Evolutionary conservation across 208 protist genomes (phyloP).

Genomic region (Trypanosoma lewisi): DNA sequence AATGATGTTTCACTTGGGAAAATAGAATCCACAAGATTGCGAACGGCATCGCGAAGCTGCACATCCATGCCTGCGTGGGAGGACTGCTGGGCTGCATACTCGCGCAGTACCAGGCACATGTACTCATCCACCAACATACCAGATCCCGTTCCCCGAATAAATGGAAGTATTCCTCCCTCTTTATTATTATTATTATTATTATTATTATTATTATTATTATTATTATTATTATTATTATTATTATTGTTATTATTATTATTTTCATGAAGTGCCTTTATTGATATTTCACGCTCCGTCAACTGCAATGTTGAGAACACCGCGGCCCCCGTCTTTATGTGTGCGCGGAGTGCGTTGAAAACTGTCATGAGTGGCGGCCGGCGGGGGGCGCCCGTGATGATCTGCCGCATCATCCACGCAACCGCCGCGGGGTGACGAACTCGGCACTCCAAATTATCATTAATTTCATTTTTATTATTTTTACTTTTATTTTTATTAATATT

Average conservation of each 20-base stretch:
- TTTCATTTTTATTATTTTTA: background rate
- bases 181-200: background rate
- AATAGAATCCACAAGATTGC: slow-evolving; percentile 17
- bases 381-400: background rate
- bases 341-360: slow-evolving; percentile 19
- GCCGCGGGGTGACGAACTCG: slow-evolving; percentile 19
- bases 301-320: slow-evolving; percentile 5
- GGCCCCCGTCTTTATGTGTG: slow-evolving; percentile 17
- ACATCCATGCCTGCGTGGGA: background rate
- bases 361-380: slow-evolving; percentile 4
- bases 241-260: background rate
- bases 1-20: no score
- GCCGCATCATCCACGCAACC: slow-evolving; percentile 18
- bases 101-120: background rate
- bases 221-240: slow-evolving; percentile 2
- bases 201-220: background rate
- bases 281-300: background rate
- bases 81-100: background rate
- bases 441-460: background rate
- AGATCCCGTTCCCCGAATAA: slow-evolving; percentile 10
- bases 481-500: background rate
- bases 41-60: slow-evolving; percentile 14
- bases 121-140: slow-evolving; percentile 22
- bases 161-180: background rate
- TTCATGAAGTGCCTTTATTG: background rate